A percentile compares a stretch with the other conserved stretches of the same genome.
Evolutionary conservation across 2,329 filamentous ascomycete species (phyloP).

Genomic region (Talaromyces sp.): DNA sequence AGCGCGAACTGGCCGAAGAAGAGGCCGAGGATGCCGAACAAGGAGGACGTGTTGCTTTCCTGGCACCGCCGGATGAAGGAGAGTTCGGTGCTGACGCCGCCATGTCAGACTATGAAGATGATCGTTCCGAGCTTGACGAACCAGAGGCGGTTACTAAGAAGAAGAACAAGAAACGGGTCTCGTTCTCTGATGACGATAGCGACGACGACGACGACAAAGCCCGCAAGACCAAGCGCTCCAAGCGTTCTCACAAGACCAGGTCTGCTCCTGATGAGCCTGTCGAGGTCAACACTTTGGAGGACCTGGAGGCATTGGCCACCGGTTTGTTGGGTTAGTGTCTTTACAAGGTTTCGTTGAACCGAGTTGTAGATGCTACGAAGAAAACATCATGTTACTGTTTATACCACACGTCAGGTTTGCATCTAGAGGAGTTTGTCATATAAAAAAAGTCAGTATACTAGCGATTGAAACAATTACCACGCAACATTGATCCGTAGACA

Average conservation of each 20-base stretch:
- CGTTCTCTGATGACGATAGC: constrained; percentile 23
- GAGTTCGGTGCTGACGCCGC: constrained; percentile 12
- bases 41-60: constrained; percentile 20
- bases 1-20: constrained; percentile 31
- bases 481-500: no score
- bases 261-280: constrained; percentile 19
- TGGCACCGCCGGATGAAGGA: constrained; percentile 27
- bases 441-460: neutral
- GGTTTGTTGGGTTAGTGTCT: constrained; percentile 30
- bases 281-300: constrained; percentile 41
- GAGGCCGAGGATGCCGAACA: constrained; percentile 28
- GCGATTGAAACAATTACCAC: neutral
- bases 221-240: constrained; percentile 24
- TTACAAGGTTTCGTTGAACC: constrained; percentile 14
- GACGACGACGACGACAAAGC: constrained; percentile 18
- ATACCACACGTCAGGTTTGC: neutral
- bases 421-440: neutral
- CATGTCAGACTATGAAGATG: constrained; percentile 13
- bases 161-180: constrained; percentile 39
- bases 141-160: constrained; percentile 16
- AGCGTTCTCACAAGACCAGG: constrained; percentile 14
- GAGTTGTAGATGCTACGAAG: neutral
- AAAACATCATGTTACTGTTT: neutral
- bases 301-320: constrained; percentile 44
- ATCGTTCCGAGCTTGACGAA: constrained; percentile 17